These are phyloP conservation scores for Peronosclerospora sorghi DNA, from an alignment of 352 stramenopile genomes.

Conservation along the genomic window DNA sequence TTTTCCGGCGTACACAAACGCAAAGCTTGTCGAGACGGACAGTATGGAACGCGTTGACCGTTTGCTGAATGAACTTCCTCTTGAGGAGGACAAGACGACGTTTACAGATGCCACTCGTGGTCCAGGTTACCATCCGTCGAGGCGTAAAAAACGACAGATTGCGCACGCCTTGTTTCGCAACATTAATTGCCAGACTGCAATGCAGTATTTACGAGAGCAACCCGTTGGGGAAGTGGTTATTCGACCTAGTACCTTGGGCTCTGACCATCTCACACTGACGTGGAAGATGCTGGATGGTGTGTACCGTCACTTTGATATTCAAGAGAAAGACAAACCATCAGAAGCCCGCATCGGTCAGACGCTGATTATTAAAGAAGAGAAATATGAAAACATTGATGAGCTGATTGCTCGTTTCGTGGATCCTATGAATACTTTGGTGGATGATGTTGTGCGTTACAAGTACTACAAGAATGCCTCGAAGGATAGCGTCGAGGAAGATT, in stretches of 20 bases:
- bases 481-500: conserved; percentile 72
- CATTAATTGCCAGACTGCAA: conserved; percentile 73
- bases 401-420: conserved; percentile 82
- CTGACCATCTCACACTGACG: conserved; percentile 78
- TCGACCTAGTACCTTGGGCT: conserved; percentile 70
- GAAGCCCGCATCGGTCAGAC: conserved; percentile 71
- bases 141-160: conserved; percentile 82
- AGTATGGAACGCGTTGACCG: conserved; percentile 62
- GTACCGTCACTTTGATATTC: conserved; percentile 82
- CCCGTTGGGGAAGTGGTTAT: conserved; percentile 77
- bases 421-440: conserved; percentile 82
- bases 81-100: conserved; percentile 63
- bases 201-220: conserved; percentile 74
- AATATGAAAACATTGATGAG: conserved; percentile 83
- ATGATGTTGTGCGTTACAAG: conserved; percentile 82
- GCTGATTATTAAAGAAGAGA: conserved; percentile 81
- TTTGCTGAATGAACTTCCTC: conserved; percentile 57
- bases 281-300: conserved; percentile 85
- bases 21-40: conserved; percentile 46
- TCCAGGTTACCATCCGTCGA: conserved; percentile 26
- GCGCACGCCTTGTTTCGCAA: conserved; percentile 80
- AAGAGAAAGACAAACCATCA: conserved; percentile 81
- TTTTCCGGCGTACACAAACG: conserved; percentile 46
- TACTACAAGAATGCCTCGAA: conserved; percentile 64
- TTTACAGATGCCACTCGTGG: conserved; percentile 26